Percentiles rank a stretch among this genome's conserved stretches.
These are phyloP conservation scores for Chenopodium berlandieri DNA, from an alignment of 148 eudicot species.

Conservation along the genomic window DNA sequence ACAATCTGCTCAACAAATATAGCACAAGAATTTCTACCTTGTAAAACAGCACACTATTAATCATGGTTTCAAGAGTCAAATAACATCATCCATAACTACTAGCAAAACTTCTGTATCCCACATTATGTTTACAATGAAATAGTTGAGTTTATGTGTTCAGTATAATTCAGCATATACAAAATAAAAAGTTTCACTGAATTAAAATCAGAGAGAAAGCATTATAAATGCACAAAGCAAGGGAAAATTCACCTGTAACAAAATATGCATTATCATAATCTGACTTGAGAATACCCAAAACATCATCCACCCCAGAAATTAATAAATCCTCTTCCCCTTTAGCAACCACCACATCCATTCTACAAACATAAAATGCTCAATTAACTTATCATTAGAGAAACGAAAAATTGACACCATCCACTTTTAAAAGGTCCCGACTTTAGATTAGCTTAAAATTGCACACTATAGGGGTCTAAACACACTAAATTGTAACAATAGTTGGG, in stretches of 20 bases:
- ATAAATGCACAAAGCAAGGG: slow-evolving; percentile 9
- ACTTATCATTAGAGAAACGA: slow-evolving; percentile 6
- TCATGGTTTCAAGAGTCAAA: background rate
- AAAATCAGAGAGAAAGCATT: background rate
- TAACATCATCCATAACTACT: background rate
- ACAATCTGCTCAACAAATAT: background rate
- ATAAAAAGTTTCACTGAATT: background rate
- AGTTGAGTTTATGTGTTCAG: background rate
- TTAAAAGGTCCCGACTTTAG: background rate
- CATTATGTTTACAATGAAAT: background rate
- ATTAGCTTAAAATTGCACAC: background rate
- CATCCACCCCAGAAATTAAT: slow-evolving; percentile 53
- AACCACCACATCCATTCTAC: slow-evolving; percentile 40
- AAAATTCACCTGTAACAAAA: slow-evolving; percentile 70
- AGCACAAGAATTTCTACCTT: background rate
- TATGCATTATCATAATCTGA: slow-evolving; percentile 76
- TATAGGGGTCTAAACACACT: background rate
- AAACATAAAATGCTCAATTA: background rate
- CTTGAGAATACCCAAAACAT: slow-evolving; percentile 51
- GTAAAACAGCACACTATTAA: background rate
- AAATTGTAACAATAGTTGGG: too few species aligned
- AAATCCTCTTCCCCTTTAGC: slow-evolving; percentile 30
- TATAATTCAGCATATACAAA: background rate
- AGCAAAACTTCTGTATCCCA: background rate
- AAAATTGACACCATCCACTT: background rate